Evolutionary conservation across 2,329 filamentous ascomycete genomes (phyloP).

Genomic region (Aureobasidium uvarum): DNA sequence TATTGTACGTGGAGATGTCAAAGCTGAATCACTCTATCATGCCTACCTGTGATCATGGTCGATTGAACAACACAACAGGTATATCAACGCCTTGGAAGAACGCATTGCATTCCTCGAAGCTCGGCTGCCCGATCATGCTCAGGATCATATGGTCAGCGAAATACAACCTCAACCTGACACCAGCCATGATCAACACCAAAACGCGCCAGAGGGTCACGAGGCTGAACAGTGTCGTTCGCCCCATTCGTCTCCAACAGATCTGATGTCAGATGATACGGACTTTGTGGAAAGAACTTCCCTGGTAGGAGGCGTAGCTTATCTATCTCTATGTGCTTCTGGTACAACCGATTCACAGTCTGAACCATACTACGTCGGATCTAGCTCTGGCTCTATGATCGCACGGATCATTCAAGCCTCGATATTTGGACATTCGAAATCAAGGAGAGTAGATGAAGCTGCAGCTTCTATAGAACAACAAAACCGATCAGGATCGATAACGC

Average conservation of each 20-base stretch:
- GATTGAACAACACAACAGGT: not conserved
- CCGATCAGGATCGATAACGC: not conserved
- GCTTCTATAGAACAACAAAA: not conserved
- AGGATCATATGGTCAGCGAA: not conserved
- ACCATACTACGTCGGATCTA: conserved; percentile 1
- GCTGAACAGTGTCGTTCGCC: not conserved
- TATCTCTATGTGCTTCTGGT: conserved; percentile 5
- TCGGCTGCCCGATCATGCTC: not conserved
- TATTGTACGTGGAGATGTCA: not conserved
- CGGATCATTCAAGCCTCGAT: not conserved
- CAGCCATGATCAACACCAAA: not conserved
- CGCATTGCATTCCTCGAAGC: conserved; percentile 10
- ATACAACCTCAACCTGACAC: not conserved
- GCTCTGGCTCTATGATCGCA: not conserved
- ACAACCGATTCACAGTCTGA: not conserved
- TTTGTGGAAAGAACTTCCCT: not conserved
- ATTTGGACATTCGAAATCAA: not conserved
- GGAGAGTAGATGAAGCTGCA: not conserved
- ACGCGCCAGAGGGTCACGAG: not conserved
- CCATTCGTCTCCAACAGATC: not conserved
- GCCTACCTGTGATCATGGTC: not conserved
- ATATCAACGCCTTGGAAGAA: not conserved
- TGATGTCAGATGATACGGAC: not conserved
- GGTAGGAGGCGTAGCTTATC: not conserved
- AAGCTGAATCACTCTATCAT: not conserved